Percentiles rank a stretch among this genome's conserved stretches.
Evolutionary conservation across 345 rosid species (phyloP).

Genomic region (Zanthoxylum bungeanum): DNA sequence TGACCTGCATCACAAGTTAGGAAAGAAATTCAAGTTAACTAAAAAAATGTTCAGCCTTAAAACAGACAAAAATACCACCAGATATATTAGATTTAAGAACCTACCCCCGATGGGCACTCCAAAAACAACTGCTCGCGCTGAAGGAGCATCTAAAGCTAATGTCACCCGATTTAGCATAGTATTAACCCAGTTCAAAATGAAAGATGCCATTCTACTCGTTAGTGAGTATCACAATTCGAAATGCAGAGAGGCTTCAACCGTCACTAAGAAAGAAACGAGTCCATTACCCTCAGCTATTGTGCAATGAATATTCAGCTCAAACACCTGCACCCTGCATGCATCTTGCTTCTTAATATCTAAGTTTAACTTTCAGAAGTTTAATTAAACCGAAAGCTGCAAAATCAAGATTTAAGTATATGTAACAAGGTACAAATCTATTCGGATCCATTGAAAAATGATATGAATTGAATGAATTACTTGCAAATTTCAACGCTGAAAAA

Average conservation of each 20-base stretch:
- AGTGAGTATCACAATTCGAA: neutral
- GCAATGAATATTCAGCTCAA: neutral
- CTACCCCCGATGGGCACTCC: slow-evolving; percentile 80
- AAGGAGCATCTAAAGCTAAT: slow-evolving; percentile 61
- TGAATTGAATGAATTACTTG: neutral
- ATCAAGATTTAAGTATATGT: neutral
- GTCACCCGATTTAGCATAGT: slow-evolving; percentile 49
- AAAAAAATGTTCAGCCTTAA: neutral
- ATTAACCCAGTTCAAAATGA: slow-evolving; percentile 43
- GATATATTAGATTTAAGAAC: neutral
- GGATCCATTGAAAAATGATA: neutral
- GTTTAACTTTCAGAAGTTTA: neutral
- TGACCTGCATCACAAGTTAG: slow-evolving; percentile 46
- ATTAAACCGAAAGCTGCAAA: neutral
- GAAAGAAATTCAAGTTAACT: neutral
- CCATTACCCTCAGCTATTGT: neutral
- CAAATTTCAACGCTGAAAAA: neutral
- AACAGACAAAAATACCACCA: slow-evolving; percentile 1
- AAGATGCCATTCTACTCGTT: slow-evolving; percentile 35
- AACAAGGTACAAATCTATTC: neutral
- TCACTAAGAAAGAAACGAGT: neutral
- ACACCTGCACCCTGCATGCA: slow-evolving; percentile 6
- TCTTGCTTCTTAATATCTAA: neutral
- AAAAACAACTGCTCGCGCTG: slow-evolving; percentile 75
- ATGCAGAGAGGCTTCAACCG: slow-evolving; percentile 6